phyloP scores from a whole-genome alignment of 768 basidiomycete genomes.

The Mycena crocata region DNA sequence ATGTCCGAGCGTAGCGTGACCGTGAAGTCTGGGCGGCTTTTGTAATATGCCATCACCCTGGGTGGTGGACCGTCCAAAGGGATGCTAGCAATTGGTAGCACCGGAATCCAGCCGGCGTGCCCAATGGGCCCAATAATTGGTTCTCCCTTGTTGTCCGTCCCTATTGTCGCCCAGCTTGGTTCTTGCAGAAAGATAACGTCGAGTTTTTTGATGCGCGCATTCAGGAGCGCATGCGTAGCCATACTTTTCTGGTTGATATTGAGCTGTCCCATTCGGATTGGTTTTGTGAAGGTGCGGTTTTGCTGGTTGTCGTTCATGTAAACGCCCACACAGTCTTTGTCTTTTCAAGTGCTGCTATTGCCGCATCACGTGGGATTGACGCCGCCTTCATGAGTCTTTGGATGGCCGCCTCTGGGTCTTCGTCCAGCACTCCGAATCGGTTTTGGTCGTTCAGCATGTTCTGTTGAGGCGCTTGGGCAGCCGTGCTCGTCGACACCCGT shows the following conservation, averaged over 20 bases:
- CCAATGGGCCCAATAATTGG: not conserved
- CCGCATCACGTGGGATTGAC: not conserved
- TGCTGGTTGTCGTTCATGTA: not conserved
- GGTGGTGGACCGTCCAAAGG: not conserved
- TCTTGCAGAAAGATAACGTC: constrained; percentile 42
- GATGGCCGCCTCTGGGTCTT: not conserved
- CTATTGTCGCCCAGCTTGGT: constrained; percentile 39
- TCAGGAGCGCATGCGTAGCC: not conserved
- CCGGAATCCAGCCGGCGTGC: constrained; percentile 25
- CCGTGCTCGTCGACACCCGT: not conserved
- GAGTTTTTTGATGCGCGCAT: constrained; percentile 24
- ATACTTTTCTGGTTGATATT: constrained; percentile 7
- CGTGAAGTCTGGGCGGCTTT: constrained; percentile 30
- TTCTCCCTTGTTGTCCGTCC: constrained; percentile 17
- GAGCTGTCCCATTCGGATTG: not conserved
- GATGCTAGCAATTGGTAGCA: not conserved
- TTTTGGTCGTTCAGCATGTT: not conserved
- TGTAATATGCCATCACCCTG: constrained; percentile 35
- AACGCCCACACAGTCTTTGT: too few relatives aligned
- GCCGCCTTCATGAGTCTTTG: not conserved
- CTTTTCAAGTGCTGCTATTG: not conserved
- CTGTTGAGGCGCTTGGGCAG: not conserved
- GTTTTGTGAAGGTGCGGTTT: not conserved
- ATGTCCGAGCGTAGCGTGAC: constrained; percentile 41
- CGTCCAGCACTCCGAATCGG: not conserved